Percentiles rank a stretch among this genome's conserved stretches.
phyloP scores from a whole-genome alignment of 1,284 basidiomycete species.

The Ceratorhiza oryzae-sativae region DNA sequence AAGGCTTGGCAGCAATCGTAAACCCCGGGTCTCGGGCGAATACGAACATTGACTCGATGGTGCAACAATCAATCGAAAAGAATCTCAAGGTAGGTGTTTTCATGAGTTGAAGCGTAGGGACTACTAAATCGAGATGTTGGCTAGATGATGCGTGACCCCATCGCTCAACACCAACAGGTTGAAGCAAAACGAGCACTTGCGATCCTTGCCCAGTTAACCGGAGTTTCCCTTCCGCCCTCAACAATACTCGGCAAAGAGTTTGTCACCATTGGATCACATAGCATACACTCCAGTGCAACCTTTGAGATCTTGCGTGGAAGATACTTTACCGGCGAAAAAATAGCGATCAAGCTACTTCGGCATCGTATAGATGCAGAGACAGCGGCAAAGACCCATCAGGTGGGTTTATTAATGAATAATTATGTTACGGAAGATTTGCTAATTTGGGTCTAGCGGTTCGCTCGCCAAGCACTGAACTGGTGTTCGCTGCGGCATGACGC shows the following conservation, averaged over 20 bases:
- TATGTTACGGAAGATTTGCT: too few species aligned
- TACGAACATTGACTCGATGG: neutral
- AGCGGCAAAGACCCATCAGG: constrained; percentile 5
- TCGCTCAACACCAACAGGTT: neutral
- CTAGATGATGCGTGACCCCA: neutral
- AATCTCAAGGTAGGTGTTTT: neutral
- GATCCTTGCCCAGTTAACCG: constrained; percentile 17
- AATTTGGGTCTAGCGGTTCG: constrained; percentile 7
- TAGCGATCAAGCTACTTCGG: constrained; percentile 26
- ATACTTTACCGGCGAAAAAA: constrained; percentile 21
- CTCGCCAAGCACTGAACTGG: constrained; percentile 20
- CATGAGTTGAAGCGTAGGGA: too few species aligned
- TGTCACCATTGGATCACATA: constrained; percentile 1
- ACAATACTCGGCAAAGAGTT: constrained; percentile 22
- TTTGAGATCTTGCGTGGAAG: constrained; percentile 13
- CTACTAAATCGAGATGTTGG: neutral
- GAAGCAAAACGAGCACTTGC: neutral
- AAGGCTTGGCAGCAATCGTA: neutral
- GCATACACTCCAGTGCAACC: neutral
- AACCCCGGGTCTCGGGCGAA: neutral
- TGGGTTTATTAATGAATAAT: neutral
- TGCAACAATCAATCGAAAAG: constrained; percentile 4
- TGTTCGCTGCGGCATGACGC: constrained; percentile 8
- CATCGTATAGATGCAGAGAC: constrained; percentile 22
- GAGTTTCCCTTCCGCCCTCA: constrained; percentile 7